These are phyloP conservation scores for Globisporangium takayamanum DNA, from an alignment of 352 stramenopile genomes.

Conservation along the genomic window DNA sequence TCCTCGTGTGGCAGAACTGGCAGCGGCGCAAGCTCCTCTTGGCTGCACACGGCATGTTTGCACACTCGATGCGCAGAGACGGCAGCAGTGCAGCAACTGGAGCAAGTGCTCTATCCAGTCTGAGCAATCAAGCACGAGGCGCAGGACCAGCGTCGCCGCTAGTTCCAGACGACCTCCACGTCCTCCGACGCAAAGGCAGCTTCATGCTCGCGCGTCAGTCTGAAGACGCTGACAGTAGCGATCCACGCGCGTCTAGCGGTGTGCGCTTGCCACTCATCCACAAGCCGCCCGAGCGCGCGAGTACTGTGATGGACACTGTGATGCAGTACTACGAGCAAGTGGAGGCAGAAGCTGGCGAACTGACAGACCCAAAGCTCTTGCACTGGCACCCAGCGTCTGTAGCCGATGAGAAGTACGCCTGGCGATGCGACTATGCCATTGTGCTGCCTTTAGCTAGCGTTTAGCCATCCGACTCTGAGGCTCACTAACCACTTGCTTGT, in stretches of 20 bases:
- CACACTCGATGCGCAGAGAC: slow-evolving; percentile 8
- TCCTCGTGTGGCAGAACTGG: slow-evolving; percentile 82
- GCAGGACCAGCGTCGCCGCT: background rate
- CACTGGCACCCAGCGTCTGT: slow-evolving; percentile 48
- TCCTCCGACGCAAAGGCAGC: slow-evolving; percentile 25
- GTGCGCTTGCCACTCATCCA: slow-evolving; percentile 13
- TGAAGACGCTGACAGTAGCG: background rate
- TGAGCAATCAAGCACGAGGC: background rate
- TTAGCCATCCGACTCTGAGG: no score
- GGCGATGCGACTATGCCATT: background rate
- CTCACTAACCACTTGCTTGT: no score
- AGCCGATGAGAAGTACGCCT: slow-evolving; percentile 24
- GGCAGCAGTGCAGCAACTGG: background rate
- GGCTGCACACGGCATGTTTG: slow-evolving; percentile 27
- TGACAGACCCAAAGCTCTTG: slow-evolving; percentile 32
- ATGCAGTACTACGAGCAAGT: slow-evolving; percentile 11
- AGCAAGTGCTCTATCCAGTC: background rate
- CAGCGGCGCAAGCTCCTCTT: slow-evolving; percentile 58
- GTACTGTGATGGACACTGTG: slow-evolving; percentile 11
- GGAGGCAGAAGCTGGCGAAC: slow-evolving; percentile 22
- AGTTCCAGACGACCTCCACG: slow-evolving; percentile 10
- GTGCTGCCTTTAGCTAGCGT: no score
- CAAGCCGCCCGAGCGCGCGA: background rate
- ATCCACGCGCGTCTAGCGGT: slow-evolving; percentile 6
- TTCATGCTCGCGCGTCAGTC: slow-evolving; percentile 30